These are phyloP conservation scores for Populus hybrid DNA, from an alignment of 441 rosid species.

Conservation along the genomic window DNA sequence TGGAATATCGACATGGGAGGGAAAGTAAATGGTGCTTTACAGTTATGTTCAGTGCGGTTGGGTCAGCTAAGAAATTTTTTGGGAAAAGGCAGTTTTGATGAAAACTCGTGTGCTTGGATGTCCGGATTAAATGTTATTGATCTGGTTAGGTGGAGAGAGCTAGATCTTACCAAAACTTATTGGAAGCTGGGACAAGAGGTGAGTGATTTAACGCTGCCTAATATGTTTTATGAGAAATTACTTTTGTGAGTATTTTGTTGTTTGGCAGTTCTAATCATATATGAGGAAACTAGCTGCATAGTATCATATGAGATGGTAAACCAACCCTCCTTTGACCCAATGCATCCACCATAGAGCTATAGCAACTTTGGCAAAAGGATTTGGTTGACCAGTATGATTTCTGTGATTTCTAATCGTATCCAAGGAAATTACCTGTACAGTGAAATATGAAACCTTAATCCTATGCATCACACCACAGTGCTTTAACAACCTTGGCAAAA, in stretches of 20 bases:
- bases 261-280: background rate
- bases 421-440: background rate
- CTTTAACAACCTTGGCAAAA: background rate
- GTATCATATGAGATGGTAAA: background rate
- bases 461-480: background rate
- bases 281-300: background rate
- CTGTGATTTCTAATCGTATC: background rate
- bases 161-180: slow-evolving; percentile 69
- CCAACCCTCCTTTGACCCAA: background rate
- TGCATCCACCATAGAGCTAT: background rate
- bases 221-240: background rate
- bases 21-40: slow-evolving; percentile 82
- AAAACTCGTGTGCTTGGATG: slow-evolving; percentile 82
- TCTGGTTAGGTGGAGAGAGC: slow-evolving; percentile 78
- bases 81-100: slow-evolving; percentile 40
- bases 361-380: slow-evolving; percentile 1
- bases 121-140: slow-evolving; percentile 89
- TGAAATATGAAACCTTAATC: background rate
- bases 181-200: slow-evolving; percentile 60
- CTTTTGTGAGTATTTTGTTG: background rate
- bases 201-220: slow-evolving; percentile 20
- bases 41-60: slow-evolving; percentile 64
- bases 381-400: background rate
- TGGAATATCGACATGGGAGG: slow-evolving; percentile 75
- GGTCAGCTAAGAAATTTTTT: slow-evolving; percentile 57